Evolutionary conservation across 2,329 filamentous ascomycete species (phyloP).

Genomic region (Penicillium sp.): DNA sequence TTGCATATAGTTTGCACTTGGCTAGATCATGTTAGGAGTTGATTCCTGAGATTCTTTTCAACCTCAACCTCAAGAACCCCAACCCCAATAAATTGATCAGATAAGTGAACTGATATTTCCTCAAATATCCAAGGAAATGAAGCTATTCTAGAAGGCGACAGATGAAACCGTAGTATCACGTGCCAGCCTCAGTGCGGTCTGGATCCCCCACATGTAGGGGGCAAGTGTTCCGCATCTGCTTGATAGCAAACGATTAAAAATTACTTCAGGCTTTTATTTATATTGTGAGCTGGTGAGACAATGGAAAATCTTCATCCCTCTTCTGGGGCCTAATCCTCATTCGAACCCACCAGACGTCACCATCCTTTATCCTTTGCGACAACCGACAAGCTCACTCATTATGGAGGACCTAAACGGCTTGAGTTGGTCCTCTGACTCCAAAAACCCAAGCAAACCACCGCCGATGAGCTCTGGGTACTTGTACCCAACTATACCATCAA

Average conservation of each 20-base stretch:
- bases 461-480: constrained; percentile 37
- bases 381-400: constrained; percentile 10
- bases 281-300: constrained; percentile 13
- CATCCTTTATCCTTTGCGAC: neutral
- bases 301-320: constrained; percentile 16
- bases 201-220: constrained; percentile 11
- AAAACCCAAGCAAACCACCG: constrained; percentile 36
- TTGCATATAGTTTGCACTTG: neutral
- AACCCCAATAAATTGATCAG: neutral
- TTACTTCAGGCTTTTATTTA: constrained; percentile 2
- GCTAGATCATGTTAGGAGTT: neutral
- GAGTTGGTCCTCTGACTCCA: constrained; percentile 43
- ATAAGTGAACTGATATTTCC: neutral
- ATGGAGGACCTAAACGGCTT: constrained; percentile 51
- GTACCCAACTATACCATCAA: constrained; percentile 38
- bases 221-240: constrained; percentile 4
- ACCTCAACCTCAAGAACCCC: neutral
- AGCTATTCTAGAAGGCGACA: neutral
- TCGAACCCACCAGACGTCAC: constrained; percentile 18
- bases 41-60: neutral
- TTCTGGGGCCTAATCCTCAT: constrained; percentile 21
- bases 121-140: neutral
- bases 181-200: constrained; percentile 5
- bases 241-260: constrained; percentile 5
- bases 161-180: constrained; percentile 4